Evolutionary conservation across 768 basidiomycete genomes (phyloP).

Genomic region (Mycena filopes): DNA sequence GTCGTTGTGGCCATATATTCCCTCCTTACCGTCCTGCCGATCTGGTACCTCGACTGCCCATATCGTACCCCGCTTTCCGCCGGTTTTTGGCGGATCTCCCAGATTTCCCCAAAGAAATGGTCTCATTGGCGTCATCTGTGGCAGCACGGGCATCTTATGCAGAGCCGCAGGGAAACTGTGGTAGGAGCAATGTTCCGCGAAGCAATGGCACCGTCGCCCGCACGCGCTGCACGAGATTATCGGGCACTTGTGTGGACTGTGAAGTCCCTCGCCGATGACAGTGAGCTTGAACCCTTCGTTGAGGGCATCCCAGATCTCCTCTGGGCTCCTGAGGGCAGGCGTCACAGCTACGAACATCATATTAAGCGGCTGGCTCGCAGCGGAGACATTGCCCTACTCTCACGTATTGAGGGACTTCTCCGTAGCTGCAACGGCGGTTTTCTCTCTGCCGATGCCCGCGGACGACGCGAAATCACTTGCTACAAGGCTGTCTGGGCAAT

Average conservation of each 20-base stretch:
- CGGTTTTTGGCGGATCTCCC: background rate
- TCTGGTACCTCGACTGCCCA: background rate
- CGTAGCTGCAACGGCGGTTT: constrained; percentile 6
- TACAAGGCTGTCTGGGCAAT: constrained; percentile 17
- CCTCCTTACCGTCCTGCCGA: background rate
- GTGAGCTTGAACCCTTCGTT: background rate
- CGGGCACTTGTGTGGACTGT: constrained; percentile 1
- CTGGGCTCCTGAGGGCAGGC: background rate
- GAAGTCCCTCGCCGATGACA: constrained; percentile 2
- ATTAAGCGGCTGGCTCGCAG: background rate
- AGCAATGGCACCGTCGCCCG: background rate
- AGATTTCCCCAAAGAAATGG: no score
- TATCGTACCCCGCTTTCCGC: constrained; percentile 3
- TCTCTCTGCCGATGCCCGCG: background rate
- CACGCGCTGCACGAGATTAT: background rate
- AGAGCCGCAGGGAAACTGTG: background rate
- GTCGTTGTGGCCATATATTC: background rate
- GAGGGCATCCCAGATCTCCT: constrained; percentile 1
- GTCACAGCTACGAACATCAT: background rate
- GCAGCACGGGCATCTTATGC: no score
- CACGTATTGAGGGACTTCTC: background rate
- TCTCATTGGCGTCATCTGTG: no score
- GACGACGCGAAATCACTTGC: constrained; percentile 7
- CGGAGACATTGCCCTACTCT: background rate
- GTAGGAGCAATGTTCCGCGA: background rate